phyloP scores from a whole-genome alignment of 257 asterid genomes.

The Mentha longifolia region DNA sequence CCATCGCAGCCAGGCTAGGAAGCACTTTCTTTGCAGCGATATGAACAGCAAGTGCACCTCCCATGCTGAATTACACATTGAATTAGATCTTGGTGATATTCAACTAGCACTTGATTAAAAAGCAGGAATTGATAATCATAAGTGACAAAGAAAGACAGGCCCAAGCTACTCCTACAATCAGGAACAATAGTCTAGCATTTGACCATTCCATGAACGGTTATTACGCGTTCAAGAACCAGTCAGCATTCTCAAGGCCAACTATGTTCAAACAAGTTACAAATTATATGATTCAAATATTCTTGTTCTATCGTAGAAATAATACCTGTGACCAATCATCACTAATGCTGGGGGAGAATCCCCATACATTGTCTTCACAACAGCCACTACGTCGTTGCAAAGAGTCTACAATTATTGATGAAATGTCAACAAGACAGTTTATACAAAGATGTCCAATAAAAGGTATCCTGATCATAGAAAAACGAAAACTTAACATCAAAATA shows the following conservation, averaged over 20 bases:
- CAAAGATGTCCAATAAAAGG: constrained; percentile 5
- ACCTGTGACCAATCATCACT: constrained; percentile 98
- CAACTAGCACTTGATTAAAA: background rate
- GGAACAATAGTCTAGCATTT: constrained; percentile 8
- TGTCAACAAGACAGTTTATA: constrained; percentile 29
- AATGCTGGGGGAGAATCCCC: constrained; percentile 94
- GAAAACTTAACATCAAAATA: constrained; percentile 13
- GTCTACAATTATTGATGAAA: constrained; percentile 56
- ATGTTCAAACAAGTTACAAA: constrained; percentile 7
- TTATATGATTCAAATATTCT: constrained; percentile 14
- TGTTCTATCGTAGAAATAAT: constrained; percentile 28
- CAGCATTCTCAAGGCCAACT: constrained; percentile 18
- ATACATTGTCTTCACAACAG: constrained; percentile 81
- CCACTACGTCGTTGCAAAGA: constrained; percentile 77
- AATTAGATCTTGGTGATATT: background rate
- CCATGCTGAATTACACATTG: constrained; percentile 62
- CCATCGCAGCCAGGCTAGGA: constrained; percentile 79
- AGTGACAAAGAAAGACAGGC: constrained; percentile 9
- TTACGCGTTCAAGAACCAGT: background rate
- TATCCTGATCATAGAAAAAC: constrained; percentile 20
- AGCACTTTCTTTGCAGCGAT: constrained; percentile 83
- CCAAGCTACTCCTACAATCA: constrained; percentile 2
- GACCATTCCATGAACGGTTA: background rate
- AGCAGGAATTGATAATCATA: background rate
- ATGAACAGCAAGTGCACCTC: constrained; percentile 93